Conservation (phyloP, 805 yeast species). For the Suhomyces vadensis region DNA sequence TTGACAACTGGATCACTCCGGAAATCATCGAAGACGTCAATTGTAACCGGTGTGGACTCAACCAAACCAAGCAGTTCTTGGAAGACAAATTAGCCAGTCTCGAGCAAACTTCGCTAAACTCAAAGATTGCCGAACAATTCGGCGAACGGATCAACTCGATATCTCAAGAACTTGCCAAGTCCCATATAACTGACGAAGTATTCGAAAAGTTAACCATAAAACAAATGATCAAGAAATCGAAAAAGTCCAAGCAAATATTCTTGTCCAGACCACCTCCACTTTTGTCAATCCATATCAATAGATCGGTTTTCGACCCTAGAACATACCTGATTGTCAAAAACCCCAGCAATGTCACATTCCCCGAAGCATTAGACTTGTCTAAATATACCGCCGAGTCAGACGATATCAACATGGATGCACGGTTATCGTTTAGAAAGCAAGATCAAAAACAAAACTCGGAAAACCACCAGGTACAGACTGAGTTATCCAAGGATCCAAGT, state of each 20-base stretch:
- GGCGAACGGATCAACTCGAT: constrained; percentile 30
- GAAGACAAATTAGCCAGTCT: constrained; percentile 32
- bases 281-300: constrained; percentile 81
- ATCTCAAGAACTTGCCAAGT: constrained; percentile 54
- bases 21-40: constrained; percentile 92
- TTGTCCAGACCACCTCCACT: constrained; percentile 82
- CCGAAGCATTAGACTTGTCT: constrained; percentile 63
- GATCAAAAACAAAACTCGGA: constrained; percentile 32
- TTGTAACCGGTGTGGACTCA: constrained; percentile 88
- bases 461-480: background rate
- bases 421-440: constrained; percentile 68
- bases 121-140: constrained; percentile 31
- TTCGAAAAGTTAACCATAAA: constrained; percentile 73
- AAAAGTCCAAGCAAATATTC: constrained; percentile 80
- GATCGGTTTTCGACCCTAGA: constrained; percentile 88
- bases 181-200: constrained; percentile 76
- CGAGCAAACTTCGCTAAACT: constrained; percentile 40
- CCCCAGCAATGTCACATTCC: constrained; percentile 78
- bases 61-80: constrained; percentile 56
- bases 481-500: background rate
- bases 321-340: constrained; percentile 84
- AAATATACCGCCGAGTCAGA: constrained; percentile 68
- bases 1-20: constrained; percentile 69
- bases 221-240: constrained; percentile 70
- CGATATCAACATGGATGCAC: constrained; percentile 77